Percentiles rank a stretch among this genome's conserved stretches.
Conservation (phyloP, 306 rosid genomes). For the apple (Malus domestica) region DNA sequence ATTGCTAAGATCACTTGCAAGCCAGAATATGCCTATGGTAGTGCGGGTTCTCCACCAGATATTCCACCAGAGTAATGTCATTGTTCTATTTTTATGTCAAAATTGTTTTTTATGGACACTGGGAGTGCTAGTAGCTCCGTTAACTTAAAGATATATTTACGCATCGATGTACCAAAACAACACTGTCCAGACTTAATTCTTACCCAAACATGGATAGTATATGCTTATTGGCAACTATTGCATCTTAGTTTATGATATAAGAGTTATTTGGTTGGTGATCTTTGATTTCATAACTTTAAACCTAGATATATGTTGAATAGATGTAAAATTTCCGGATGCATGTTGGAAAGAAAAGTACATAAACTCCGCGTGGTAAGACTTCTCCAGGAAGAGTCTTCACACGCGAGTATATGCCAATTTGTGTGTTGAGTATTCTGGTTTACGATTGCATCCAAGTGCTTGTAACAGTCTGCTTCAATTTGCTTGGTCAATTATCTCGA, state of each 20-base stretch:
- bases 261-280: background rate
- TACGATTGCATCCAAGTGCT: background rate
- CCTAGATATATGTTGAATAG: background rate
- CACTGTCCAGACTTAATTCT: background rate
- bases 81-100: background rate
- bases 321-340: background rate
- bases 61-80: conserved; percentile 74
- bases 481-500: background rate
- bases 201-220: background rate
- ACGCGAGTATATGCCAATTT: background rate
- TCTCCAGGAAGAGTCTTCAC: background rate
- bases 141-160: background rate
- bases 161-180: background rate
- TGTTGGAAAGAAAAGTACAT: background rate
- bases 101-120: background rate
- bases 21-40: conserved; percentile 92
- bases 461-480: background rate
- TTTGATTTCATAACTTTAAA: background rate
- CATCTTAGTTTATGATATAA: background rate
- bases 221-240: background rate
- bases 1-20: conserved; percentile 82
- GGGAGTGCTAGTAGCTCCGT: background rate
- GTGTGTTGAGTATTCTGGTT: background rate
- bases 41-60: conserved; percentile 93
- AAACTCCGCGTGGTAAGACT: background rate